These are phyloP conservation scores for Geosmithia flava DNA, from an alignment of 2,329 filamentous ascomycete genomes.

Conservation along the genomic window DNA sequence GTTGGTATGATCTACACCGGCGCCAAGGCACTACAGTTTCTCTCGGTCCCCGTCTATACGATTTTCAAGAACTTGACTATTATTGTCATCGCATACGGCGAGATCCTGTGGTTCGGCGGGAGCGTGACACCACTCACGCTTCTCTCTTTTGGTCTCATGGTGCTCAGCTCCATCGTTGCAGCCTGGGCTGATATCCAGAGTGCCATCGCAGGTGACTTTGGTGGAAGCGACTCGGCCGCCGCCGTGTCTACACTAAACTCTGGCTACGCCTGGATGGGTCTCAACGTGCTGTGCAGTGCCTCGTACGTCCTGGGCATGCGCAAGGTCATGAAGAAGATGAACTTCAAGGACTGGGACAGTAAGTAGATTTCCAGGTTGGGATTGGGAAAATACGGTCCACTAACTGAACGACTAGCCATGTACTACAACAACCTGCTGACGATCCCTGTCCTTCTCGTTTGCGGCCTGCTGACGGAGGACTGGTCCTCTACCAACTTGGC, in stretches of 20 bases:
- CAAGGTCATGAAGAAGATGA: constrained; percentile 98
- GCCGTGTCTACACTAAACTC: constrained; percentile 84
- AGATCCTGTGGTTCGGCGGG: constrained; percentile 96
- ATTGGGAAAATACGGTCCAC: neutral
- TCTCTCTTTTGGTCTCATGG: constrained; percentile 93
- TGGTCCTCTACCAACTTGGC: constrained; percentile 78
- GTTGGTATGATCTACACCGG: constrained; percentile 99
- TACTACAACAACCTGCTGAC: constrained; percentile 99
- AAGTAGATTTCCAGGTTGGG: constrained; percentile 33
- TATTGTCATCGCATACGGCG: constrained; percentile 95
- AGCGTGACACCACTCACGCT: constrained; percentile 78
- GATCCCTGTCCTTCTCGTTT: constrained; percentile 77
- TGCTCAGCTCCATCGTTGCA: constrained; percentile 84
- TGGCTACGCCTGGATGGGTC: constrained; percentile 94
- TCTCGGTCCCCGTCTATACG: constrained; percentile 96
- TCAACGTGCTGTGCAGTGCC: constrained; percentile 93
- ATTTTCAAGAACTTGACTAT: constrained; percentile 99
- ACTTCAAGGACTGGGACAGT: constrained; percentile 99
- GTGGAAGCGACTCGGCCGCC: constrained; percentile 48
- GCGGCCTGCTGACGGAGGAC: constrained; percentile 76
- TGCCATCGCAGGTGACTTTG: constrained; percentile 53
- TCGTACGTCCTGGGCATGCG: constrained; percentile 87
- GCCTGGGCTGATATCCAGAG: constrained; percentile 96
- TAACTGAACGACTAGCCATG: constrained; percentile 55
- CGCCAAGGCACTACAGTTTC: constrained; percentile 88